Base-by-base conservation (phyloP, 1,284 basidiomycete species). In the Pyrrhoderma noxium region DNA sequence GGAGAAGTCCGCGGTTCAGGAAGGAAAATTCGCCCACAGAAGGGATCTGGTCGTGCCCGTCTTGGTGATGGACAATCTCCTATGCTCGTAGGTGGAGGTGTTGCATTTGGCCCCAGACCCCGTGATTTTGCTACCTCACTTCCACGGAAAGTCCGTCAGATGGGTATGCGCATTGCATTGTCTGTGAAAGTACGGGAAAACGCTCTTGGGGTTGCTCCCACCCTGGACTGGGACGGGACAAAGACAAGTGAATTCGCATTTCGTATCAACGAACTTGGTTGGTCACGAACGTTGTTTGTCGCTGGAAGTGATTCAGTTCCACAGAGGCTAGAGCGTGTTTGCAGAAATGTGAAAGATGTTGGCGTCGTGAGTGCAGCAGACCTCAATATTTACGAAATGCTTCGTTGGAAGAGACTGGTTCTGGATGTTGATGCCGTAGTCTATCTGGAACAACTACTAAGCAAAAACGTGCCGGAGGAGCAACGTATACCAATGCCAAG, bases 121-220 rank as follows among this genome's bases (percentile, higher is more conserved):
- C 80, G 93, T 50, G 89, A 96, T 67, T 94, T 93, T 66, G 83
- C 89, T 58, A 94, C 91, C 42, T 85, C 89, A 56, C 77, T 98
- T 13, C 89, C 90, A 8, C 79, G 92, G 54, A 94, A 95, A 67
- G 88, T 96, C 51, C 79, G 93, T 37, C 77, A 91, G 62, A 86
- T 97, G 75, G 94, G 93, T n/a, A 82, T 97, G 77, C 80, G 89
- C 22, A 85, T 92, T 40, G 91, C 91, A 1, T 69, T 97, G 45
- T 92, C 89, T 56, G 76, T 82, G 35, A 89, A 92, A 65, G 72
- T 94, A 61, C 77, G 77, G 59, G 86, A 92, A 57, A 77, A 80
- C 27, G 69, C 77, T 27, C 70, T 98, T 13, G 82, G 87, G 45
- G 76, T 96, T 37, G 87, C 95, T 58, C 70, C 78, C 35, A 79